Evolutionary conservation across 2,329 filamentous ascomycete species (phyloP), one percentile per base, ranked within the genome.

Genomic region (Pestalotiopsis sp.): DNA sequence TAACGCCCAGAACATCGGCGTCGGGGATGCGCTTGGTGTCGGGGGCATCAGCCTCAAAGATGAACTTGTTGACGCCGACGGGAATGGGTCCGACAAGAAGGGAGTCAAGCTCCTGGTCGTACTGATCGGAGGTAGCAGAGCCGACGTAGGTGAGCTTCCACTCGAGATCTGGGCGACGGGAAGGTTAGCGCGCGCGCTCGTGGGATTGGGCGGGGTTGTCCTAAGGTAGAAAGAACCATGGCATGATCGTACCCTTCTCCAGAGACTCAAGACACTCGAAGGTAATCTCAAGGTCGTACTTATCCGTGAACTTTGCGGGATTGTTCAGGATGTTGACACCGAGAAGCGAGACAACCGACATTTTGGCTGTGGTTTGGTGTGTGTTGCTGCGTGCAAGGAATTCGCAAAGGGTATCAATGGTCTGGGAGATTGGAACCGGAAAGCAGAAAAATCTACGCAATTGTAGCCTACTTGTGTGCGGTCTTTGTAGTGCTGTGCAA

Each of bases 61-160:
- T 86, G 82, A 99, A 99, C 82, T 99, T 99, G 88, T 99, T 99
- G 78, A 98, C 93, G 71, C 96, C 96, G 72, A 98, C 92, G 4
- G 96, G 96, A 75, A 99, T 95, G n/a, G 96, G 96, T 25, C 96
- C 96, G 67, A 99, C 96, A 66, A 98, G 92, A 69, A 99, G 91
- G 25, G 93, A 95, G 83, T 99, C 96, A 75, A 99, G 94, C 83
- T 98, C 96, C 83, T 99, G 96, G 80, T 99, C 96, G 80, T 98
- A 95, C 81, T 98, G 94, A 79, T 96, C 94, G 71, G 94, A 97
- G 68, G 95, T 98, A 72, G 97, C 96, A 75, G 96, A 99, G 78
- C 96, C 97, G 79, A 99, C 96, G 77, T 99, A 99, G 80, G 94
- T 99, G 77, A 99, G 87, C 84, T 99, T 99, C 96, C 96, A 99